phyloP scores from a whole-genome alignment of 1,284 basidiomycete species.

The Polyporus tsugae region DNA sequence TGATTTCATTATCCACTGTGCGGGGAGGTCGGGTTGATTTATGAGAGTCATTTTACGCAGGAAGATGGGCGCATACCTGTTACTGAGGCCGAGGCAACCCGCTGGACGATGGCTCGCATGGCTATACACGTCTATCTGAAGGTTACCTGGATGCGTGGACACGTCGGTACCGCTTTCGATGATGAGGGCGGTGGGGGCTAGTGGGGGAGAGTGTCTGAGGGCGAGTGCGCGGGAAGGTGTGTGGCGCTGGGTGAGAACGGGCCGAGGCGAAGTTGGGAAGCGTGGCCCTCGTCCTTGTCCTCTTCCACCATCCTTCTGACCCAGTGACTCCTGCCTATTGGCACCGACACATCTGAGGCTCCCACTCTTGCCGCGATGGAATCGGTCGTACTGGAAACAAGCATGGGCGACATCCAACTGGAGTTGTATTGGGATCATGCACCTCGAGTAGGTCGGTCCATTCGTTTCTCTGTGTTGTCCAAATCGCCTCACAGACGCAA shows the following conservation, averaged over 20 bases:
- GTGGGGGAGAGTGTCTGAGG: neutral
- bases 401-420: constrained; percentile 85
- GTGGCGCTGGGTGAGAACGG: constrained; percentile 16
- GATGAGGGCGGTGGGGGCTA: constrained; percentile 12
- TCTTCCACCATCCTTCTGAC: constrained; percentile 25
- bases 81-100: constrained; percentile 79
- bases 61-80: constrained; percentile 53
- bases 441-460: constrained; percentile 68
- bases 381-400: constrained; percentile 85
- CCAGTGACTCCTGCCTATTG: constrained; percentile 29
- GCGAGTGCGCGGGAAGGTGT: constrained; percentile 5
- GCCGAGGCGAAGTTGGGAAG: constrained; percentile 14
- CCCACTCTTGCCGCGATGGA: constrained; percentile 44
- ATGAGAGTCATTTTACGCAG: neutral
- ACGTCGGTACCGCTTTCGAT: constrained; percentile 7
- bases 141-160: neutral
- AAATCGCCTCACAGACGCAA: constrained; percentile 20
- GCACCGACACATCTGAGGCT: constrained; percentile 15
- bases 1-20: constrained; percentile 71
- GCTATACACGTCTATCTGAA: neutral
- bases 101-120: constrained; percentile 84
- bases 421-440: constrained; percentile 94
- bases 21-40: constrained; percentile 9
- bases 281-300: constrained; percentile 15
- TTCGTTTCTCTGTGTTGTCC: constrained; percentile 17